Percentiles rank a stretch among this genome's conserved stretches.
Conservation (phyloP, 2,329 filamentous ascomycete species). For the Dissoconium aciculare region DNA sequence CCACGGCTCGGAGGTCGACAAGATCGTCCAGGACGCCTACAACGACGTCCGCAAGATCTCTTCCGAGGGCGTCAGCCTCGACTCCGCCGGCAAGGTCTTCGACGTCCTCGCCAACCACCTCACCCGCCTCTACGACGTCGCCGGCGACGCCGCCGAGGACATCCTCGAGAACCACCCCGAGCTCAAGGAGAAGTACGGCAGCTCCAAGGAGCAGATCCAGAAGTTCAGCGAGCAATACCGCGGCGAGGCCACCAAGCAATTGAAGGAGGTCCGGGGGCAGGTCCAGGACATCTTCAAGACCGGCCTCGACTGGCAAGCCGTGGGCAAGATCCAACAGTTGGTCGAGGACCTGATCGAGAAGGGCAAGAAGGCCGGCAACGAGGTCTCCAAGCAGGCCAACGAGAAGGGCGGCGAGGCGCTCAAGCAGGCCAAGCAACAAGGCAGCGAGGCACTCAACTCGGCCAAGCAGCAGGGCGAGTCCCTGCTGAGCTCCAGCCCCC, state of each 20-base stretch:
- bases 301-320: constrained; percentile 44
- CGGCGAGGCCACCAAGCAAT: constrained; percentile 61
- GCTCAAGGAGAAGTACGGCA: constrained; percentile 57
- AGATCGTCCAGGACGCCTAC: constrained; percentile 53
- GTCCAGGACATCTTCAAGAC: constrained; percentile 48
- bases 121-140: constrained; percentile 44
- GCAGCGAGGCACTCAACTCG: background rate
- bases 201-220: constrained; percentile 53
- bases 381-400: constrained; percentile 53
- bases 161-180: constrained; percentile 60
- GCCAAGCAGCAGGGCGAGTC: constrained; percentile 52
- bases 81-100: constrained; percentile 47
- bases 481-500: constrained; percentile 54
- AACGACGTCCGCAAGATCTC: constrained; percentile 48
- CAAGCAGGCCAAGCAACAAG: constrained; percentile 3
- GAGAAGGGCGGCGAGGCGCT: constrained; percentile 21
- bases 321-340: constrained; percentile 41
- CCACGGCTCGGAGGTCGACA: constrained; percentile 54
- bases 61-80: constrained; percentile 42
- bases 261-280: constrained; percentile 56
- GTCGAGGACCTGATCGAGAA: constrained; percentile 56
- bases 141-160: constrained; percentile 47
- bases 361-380: constrained; percentile 51
- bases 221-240: constrained; percentile 54
- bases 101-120: constrained; percentile 48